These are phyloP conservation scores for Heliamphora pulchella DNA, from an alignment of 179 eudicot genomes.

Conservation along the genomic window DNA sequence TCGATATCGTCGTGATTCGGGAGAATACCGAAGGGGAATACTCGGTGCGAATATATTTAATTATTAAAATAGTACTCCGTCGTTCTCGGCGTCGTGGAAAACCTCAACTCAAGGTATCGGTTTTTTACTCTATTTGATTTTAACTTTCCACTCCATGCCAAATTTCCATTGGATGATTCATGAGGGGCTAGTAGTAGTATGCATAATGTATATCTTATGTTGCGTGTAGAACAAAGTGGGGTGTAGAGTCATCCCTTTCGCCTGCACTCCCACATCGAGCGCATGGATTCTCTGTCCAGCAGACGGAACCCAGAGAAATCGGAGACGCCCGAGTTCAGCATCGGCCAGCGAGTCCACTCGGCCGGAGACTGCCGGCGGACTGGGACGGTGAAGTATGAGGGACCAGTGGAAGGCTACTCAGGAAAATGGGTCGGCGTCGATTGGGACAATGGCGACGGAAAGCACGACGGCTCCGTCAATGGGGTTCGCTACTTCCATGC, in stretches of 20 bases:
- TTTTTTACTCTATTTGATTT: no score
- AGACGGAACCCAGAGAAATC: neutral
- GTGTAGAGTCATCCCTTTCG: no score
- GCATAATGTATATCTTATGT: no score
- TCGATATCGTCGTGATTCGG: slow-evolving; percentile 83
- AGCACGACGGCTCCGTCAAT: slow-evolving; percentile 78
- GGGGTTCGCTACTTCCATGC: slow-evolving; percentile 75
- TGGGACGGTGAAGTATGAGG: slow-evolving; percentile 76
- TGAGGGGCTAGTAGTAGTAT: no score
- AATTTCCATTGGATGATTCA: no score
- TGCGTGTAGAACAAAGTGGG: no score
- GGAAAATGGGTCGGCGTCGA: slow-evolving; percentile 88
- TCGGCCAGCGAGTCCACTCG: slow-evolving; percentile 69
- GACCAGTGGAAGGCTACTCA: slow-evolving; percentile 59
- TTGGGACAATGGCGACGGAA: slow-evolving; percentile 76
- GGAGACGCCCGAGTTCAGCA: slow-evolving; percentile 28
- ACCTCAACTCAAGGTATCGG: slow-evolving; percentile 33
- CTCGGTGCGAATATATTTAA: slow-evolving; percentile 39
- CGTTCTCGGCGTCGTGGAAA: slow-evolving; percentile 86
- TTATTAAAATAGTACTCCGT: slow-evolving; percentile 49
- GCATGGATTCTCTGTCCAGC: no score
- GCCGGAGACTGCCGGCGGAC: slow-evolving; percentile 43
- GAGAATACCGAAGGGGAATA: slow-evolving; percentile 95
- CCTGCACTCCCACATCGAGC: no score
- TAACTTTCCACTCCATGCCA: no score